Base-by-base conservation (phyloP, 2,329 filamentous ascomycete genomes). In the Clarireedia homoeocarpa region DNA sequence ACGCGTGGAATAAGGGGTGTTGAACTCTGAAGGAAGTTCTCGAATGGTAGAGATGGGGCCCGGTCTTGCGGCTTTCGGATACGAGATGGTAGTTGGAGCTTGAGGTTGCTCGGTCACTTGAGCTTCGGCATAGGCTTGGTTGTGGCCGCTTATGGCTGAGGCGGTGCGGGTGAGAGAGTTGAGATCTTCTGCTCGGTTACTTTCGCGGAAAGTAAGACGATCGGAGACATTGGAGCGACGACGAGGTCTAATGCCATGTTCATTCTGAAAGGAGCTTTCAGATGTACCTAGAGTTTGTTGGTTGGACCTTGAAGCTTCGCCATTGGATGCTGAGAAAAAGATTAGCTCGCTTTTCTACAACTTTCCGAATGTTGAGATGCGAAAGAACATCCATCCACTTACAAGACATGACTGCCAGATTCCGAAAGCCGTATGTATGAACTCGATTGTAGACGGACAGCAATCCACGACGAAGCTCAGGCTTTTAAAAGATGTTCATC, bases 1-100 rank as follows among this genome's bases (percentile, higher is more conserved):
- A n/a, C 58, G 50, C 3, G 58, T 58, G 5, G 58, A 55, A 9
- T 54, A 17, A 12, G 58, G 58, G 1, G 58, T 58, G 17, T 54
- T 59, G 12, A 58, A 54, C 36, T 57, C 47, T n/a, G 55, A 58
- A 17, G 55, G 55, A 1, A 51, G 38, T 48, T 58, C 50, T 6
- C 55, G 36, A 12, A 59, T 59, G 9, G 53, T 55, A 15, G 38
- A 50, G 26, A 55, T 51, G 7, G 48, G 53, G 6, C 53, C 53
- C 5, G 53, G 23, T 30, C 45, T 46, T 5, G 39, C 53, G 12
- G 53, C 53, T 34, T 51, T 51, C 5, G 53, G 53, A 10, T 39
- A 51, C n/a, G 53, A 51, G n/a, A 55, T 55, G 2, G 53, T 36
- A 3, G 48, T 26, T 42, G 14, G 14, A 36, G 17, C 17, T 9